These are phyloP conservation scores for Glycine tomentella DNA, from an alignment of 306 rosid genomes.

Conservation along the genomic window DNA sequence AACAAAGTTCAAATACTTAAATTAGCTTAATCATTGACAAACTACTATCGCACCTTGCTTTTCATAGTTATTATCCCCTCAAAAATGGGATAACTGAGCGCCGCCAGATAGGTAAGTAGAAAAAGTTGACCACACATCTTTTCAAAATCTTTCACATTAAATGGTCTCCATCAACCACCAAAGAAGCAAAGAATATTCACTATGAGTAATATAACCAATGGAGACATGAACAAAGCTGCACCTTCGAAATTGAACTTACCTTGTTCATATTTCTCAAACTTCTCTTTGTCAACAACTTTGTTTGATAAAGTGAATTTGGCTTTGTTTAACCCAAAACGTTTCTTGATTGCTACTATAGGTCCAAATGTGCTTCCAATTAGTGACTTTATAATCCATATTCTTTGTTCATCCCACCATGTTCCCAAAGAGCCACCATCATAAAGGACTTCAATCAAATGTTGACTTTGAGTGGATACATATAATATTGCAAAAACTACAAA, in stretches of 20 bases:
- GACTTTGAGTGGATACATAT: conserved; percentile 41
- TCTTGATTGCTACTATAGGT: conserved; percentile 33
- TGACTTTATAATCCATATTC: conserved; percentile 53
- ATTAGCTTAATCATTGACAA: neutral
- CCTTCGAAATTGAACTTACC: conserved; percentile 59
- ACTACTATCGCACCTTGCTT: conserved; percentile 17
- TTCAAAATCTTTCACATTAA: conserved; percentile 37
- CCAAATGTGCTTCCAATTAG: conserved; percentile 41
- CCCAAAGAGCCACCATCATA: conserved; percentile 44
- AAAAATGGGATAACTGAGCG: conserved; percentile 49
- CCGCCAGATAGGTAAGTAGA: conserved; percentile 38
- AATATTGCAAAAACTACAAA: conserved; percentile 49
- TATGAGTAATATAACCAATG: conserved; percentile 44
- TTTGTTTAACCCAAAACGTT: conserved; percentile 48
- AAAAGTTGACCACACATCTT: conserved; percentile 51
- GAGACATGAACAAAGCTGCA: conserved; percentile 56
- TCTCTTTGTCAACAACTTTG: conserved; percentile 55
- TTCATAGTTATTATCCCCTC: conserved; percentile 44
- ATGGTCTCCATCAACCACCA: conserved; percentile 47
- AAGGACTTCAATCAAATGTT: conserved; percentile 53
- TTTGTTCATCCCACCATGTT: conserved; percentile 60
- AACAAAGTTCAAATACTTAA: neutral
- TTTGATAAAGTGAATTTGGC: conserved; percentile 48
- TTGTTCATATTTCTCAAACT: conserved; percentile 52
- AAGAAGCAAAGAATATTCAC: conserved; percentile 49